These are phyloP conservation scores for Picochlorum sp. DNA, from an alignment of 139 green algal genomes.

Conservation along the genomic window DNA sequence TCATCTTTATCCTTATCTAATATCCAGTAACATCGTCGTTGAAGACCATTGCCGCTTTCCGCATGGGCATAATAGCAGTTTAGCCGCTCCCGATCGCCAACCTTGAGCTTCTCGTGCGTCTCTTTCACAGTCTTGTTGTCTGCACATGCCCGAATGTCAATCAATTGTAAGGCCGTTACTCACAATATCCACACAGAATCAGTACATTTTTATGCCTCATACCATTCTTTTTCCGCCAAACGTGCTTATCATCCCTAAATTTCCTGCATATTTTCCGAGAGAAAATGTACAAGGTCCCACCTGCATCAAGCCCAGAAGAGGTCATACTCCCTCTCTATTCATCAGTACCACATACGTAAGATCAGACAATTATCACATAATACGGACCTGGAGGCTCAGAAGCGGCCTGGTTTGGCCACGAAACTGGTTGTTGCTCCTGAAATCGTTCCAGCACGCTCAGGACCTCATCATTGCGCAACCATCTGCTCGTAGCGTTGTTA, in stretches of 20 bases:
- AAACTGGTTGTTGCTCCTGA: background rate
- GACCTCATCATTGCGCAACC: slow-evolving; percentile 28
- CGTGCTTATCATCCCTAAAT: slow-evolving; percentile 63
- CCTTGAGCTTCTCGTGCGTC: slow-evolving; percentile 76
- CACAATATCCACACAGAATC: background rate
- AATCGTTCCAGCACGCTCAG: slow-evolving; percentile 15
- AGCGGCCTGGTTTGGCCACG: slow-evolving; percentile 7
- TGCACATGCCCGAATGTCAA: background rate
- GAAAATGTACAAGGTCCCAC: slow-evolving; percentile 54
- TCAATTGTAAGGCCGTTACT: background rate
- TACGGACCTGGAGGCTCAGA: slow-evolving; percentile 14
- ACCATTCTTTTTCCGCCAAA: slow-evolving; percentile 59
- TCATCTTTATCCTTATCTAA: slow-evolving; percentile 30
- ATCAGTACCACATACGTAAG: no score
- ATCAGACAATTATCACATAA: background rate
- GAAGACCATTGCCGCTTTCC: slow-evolving; percentile 27
- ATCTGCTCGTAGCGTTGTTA: slow-evolving; percentile 13
- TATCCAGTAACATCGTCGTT: slow-evolving; percentile 62
- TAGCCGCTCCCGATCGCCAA: slow-evolving; percentile 42
- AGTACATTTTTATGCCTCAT: background rate
- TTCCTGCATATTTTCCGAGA: slow-evolving; percentile 41
- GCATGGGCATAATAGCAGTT: slow-evolving; percentile 74
- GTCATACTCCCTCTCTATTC: background rate
- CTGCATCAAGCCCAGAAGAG: slow-evolving; percentile 17
- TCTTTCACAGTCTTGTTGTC: slow-evolving; percentile 64